Base-by-base conservation (phyloP, 108 stramenopile species). In the Pelagomonas calceolata region DNA sequence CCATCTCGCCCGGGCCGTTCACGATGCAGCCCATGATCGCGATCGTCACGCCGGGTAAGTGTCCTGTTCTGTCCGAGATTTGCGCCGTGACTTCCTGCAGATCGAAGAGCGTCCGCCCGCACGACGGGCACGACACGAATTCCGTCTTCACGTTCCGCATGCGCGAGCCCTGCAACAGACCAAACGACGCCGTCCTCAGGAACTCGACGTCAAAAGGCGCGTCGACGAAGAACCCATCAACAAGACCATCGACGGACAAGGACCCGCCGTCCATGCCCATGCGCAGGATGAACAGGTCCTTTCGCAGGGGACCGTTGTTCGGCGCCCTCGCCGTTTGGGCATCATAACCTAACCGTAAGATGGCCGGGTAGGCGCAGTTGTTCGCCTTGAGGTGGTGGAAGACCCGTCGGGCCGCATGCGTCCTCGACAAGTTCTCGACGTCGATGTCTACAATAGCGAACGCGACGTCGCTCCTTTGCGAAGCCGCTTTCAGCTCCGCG, bases 11-110 rank as follows among this genome's bases (percentile, higher is more conserved):
- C 18, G 94, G 94, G 66, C 95, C 95, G 77, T 96, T 96, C 46
- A 96, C 95, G 65, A 96, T 96, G 87, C 95, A 96, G 39, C 95
- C 95, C 95, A 96, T 96, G 65, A 96, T 90, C n/a, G 95, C 95
- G 75, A 96, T 89, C 12, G 94, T 90, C 30, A 96, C 95, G 16
- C 95, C 95, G 36, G 95, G 94, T 74, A 96, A 83, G 74, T 96
- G 95, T 30, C 95, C 95, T 12, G 95, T 96, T 12, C 88, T 87
- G 31, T 90, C 90, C 73, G 81, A 74, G 68, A 96, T 96, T 71
- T 83, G 74, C 45, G 91, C 93, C 0, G 95, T 96, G 21, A 93
- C 94, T 81, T 95, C 94, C 77, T 96, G 95, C 71, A 96, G 79
- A 79, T 96, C 95, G 64, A 96, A 96, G 46, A 96, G 82, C n/a